Base-by-base conservation (phyloP, 805 yeast genomes). In the Candida morakotiae region DNA sequence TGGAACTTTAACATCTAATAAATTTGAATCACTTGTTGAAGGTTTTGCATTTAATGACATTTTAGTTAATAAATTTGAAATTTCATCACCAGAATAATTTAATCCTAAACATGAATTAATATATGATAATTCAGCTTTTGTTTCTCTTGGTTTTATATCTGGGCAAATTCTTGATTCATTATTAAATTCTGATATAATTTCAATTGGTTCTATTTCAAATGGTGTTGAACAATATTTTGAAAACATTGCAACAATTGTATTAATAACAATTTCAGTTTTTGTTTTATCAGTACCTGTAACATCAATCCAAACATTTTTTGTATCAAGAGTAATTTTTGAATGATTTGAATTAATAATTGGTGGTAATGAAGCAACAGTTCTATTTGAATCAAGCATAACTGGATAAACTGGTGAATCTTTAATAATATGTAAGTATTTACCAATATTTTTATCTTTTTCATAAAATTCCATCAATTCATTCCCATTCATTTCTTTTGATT, bases 241-340 rank as follows among this genome's bases (percentile, higher is more conserved):
- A 60, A 93, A 93, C 98, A 93, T 91, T 43, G 98, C 93, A 41
- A 89, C 94, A 52, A 93, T 63, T 62, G 84, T 94, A 64, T 89
- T 84, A 44, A 93, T 77, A 41, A 93, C 99, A 56, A 93, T 74
- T 55, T 87, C 97, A 34, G 88, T 83, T 65, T 94, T 94, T 44
- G 98, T 91, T 60, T 67, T 84, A 60, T 93, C 99, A 35, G 95
- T 87, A 47, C 95, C 99, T 13, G 98, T 91, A 41, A 87, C 77
- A 48, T 93, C 99, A 52, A 93, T 80, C 61, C 91, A 87, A 43
- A 94, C 85, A 54, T 93, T 89, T 49, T 68, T 80, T 44, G 98
- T 91, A 40, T 86, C 73, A 46, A 88, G 63, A 14, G 93, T 71
- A 53, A 93, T 87, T 68, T 94, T 94, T 35, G 95, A 82, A 57